Percentiles rank a stretch among this genome's conserved stretches.
These are phyloP conservation scores for Trichomonascaceae sp. DNA, from an alignment of 1,139 yeast genomes.

Conservation along the genomic window DNA sequence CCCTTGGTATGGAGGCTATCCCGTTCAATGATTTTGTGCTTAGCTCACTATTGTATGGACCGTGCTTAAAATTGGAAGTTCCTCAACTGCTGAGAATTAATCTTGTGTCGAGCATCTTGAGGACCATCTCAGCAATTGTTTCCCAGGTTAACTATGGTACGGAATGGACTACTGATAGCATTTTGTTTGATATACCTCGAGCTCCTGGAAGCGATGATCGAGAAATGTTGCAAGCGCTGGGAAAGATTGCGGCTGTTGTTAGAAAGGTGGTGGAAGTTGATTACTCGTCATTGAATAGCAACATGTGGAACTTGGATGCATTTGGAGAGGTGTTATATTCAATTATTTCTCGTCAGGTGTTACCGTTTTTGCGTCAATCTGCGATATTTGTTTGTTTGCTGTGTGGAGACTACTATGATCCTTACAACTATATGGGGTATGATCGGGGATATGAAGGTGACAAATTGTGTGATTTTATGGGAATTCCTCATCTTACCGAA, in stretches of 20 bases:
- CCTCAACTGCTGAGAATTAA: conserved; percentile 19
- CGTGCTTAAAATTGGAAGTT: conserved; percentile 19
- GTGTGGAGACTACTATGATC: conserved; percentile 50
- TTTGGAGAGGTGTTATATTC: conserved; percentile 40
- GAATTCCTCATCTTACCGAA: conserved; percentile 41
- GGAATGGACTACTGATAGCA: conserved; percentile 20
- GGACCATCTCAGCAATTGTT: conserved; percentile 16
- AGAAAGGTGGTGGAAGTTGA: conserved; percentile 15
- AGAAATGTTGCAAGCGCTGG: conserved; percentile 15
- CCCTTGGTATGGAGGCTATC: conserved; percentile 6
- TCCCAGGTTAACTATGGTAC: conserved; percentile 15
- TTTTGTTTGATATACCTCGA: conserved; percentile 20
- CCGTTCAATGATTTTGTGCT: conserved; percentile 24
- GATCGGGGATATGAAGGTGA: conserved; percentile 45
- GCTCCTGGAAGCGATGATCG: conserved; percentile 13
- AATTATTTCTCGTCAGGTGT: conserved; percentile 49
- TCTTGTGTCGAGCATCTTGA: conserved; percentile 19
- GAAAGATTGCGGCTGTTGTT: conserved; percentile 14
- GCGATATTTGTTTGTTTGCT: conserved; percentile 54
- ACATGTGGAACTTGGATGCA: conserved; percentile 18
- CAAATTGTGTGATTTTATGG: conserved; percentile 48
- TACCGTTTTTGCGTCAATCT: conserved; percentile 65
- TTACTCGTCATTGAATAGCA: conserved; percentile 10
- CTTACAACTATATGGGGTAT: conserved; percentile 33
- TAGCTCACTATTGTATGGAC: conserved; percentile 21